Evolutionary conservation across 2,329 filamentous ascomycete genomes (phyloP).

Genomic region (Talaromyces amestolkiae): DNA sequence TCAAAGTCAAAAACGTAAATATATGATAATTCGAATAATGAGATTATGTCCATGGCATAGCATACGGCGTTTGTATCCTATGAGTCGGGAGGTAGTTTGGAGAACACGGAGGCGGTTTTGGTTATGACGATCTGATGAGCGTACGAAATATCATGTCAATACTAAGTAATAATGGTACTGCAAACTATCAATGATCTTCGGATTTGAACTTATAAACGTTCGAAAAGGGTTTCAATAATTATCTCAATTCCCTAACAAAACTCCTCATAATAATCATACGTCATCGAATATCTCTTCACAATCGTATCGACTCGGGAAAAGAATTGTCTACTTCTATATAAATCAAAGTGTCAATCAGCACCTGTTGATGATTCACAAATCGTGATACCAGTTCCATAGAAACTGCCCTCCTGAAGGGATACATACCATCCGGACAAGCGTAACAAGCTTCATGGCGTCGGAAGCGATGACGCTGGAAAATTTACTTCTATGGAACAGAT

Average conservation of each 20-base stretch:
- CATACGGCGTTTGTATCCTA: background rate
- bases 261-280: too few species aligned
- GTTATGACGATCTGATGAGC: background rate
- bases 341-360: constrained; percentile 11
- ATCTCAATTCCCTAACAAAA: too few species aligned
- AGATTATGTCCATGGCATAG: constrained; percentile 1
- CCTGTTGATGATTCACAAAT: background rate
- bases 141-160: background rate
- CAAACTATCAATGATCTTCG: background rate
- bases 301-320: background rate
- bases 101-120: background rate
- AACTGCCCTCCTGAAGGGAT: background rate
- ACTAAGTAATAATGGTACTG: background rate
- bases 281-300: too few species aligned
- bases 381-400: constrained; percentile 11
- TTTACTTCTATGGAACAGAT: background rate
- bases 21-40: background rate
- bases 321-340: constrained; percentile 12
- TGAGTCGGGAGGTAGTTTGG: background rate
- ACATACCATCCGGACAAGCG: constrained; percentile 28
- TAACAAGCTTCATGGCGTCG: background rate
- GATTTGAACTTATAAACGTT: background rate
- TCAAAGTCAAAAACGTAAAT: constrained; percentile 14
- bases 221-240: background rate
- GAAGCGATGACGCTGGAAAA: background rate